Evolutionary conservation across 176 grass and related monocot genomes (phyloP), one percentile per base, ranked within the genome.

Genomic region (Pontederia paniculata): DNA sequence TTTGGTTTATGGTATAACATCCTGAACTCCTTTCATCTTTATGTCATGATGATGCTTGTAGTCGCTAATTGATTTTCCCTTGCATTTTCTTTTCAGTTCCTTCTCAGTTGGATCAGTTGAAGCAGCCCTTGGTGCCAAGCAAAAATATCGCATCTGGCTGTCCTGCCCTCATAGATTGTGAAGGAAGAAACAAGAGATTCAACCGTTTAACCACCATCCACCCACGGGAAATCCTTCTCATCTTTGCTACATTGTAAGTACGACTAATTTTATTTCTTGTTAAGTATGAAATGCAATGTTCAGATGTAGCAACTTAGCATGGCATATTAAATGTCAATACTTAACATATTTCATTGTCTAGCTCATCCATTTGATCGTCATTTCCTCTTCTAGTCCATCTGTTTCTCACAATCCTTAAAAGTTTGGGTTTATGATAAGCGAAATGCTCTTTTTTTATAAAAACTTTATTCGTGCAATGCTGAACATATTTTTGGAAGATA

Each of bases 191-290:
- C 52, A 21, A 54, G 17, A 18, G 52, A 54, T 21, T 54, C 16
- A 23, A 22, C 21, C 52, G 52, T 11, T 21, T 23, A 11, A 11
- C n/a, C 21, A 12, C 21, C 52, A 21, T 54, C 17, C 52, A 21
- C 8, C 52, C 52, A 54, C 17, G 17, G 10, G 21, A 12, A 21
- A 21, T 54, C 21, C 52, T 54, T 54, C 52, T 54, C 9, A 21
- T 54, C 18, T 54, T 54, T 54, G 52, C 52, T 21, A 54, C 52
- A 18, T 11, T 21, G 52, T 54, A 54, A 54, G 52, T 23, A 17
- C 52, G 8, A 21, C 12, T 17, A 54, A 11, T 21, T 15, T 11
- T 11, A 53, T 53, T 53, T 18, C n/a, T 37, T 37, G 7, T 37
- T 37, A 37, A 37, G 28, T 37, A 37, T 6, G 28, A 37, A 37